phyloP scores from a whole-genome alignment of 2,329 filamentous ascomycete genomes.

The Aspergillus sp. region DNA sequence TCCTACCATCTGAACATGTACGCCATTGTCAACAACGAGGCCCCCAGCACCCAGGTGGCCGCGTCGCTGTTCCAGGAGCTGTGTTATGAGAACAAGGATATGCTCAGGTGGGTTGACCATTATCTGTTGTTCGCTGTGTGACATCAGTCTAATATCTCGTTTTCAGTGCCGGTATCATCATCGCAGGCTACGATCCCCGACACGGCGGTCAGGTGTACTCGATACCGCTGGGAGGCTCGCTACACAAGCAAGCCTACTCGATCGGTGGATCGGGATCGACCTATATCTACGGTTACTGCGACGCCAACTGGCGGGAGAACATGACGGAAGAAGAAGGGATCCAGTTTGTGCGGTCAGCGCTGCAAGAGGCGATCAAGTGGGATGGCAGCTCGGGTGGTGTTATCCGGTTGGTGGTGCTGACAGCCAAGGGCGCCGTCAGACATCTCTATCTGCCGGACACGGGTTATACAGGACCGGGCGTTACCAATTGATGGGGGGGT shows the following conservation, averaged over 20 bases:
- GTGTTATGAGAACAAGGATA: conserved; percentile 97
- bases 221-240: conserved; percentile 90
- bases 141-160: conserved; percentile 2
- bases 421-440: conserved; percentile 81
- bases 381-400: conserved; percentile 98
- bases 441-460: conserved; percentile 95
- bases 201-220: conserved; percentile 97
- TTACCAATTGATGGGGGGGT: conserved; percentile 28
- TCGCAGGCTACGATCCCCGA: conserved; percentile 94
- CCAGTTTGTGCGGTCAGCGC: conserved; percentile 84
- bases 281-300: conserved; percentile 99
- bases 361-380: conserved; percentile 98
- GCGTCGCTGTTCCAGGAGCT: conserved; percentile 97
- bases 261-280: conserved; percentile 97
- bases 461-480: conserved; percentile 74
- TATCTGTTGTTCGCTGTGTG: neutral
- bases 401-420: conserved; percentile 96
- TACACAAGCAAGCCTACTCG: conserved; percentile 95
- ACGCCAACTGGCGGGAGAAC: conserved; percentile 89
- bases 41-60: conserved; percentile 90
- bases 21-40: conserved; percentile 82
- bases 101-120: conserved; percentile 66
- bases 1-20: conserved; percentile 95
- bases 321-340: conserved; percentile 94
- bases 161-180: conserved; percentile 86